Percentiles rank a stretch among this genome's conserved stretches.
Evolutionary conservation across 169 alveolate genomes (phyloP).

Genomic region (Cryptosporidium sp.): DNA sequence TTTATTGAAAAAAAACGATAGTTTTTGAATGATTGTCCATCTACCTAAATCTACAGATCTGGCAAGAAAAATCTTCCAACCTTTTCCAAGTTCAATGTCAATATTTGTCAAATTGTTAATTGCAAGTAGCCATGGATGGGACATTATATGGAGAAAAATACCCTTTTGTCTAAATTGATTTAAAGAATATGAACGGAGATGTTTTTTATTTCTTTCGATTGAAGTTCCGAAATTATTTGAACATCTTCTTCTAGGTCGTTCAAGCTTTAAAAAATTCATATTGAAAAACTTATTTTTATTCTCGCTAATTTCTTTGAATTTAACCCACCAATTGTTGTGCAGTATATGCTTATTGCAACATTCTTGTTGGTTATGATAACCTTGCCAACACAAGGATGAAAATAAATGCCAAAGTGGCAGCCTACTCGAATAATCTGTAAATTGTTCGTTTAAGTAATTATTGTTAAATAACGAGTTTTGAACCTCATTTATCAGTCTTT

Average conservation of each 20-base stretch:
- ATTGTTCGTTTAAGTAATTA: background rate
- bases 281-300: background rate
- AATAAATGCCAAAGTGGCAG: conserved; percentile 50
- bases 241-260: conserved; percentile 35
- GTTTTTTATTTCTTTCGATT: conserved; percentile 3
- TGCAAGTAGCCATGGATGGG: conserved; percentile 70
- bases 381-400: conserved; percentile 43
- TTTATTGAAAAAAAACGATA: conserved; percentile 31
- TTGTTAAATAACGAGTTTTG: background rate
- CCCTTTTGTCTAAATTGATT: background rate
- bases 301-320: background rate
- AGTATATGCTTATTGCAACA: conserved; percentile 29
- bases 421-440: background rate
- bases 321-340: conserved; percentile 33
- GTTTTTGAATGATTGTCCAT: conserved; percentile 49
- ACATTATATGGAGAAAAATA: conserved; percentile 51
- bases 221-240: background rate
- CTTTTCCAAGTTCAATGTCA: conserved; percentile 31
- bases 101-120: conserved; percentile 42
- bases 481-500: background rate
- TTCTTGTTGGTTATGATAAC: conserved; percentile 28
- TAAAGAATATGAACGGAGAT: background rate
- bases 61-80: conserved; percentile 25
- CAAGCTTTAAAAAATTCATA: background rate
- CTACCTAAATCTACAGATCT: conserved; percentile 59